Base-by-base conservation (phyloP, 2,329 filamentous ascomycete genomes). In the Calonectria leucothoes region DNA sequence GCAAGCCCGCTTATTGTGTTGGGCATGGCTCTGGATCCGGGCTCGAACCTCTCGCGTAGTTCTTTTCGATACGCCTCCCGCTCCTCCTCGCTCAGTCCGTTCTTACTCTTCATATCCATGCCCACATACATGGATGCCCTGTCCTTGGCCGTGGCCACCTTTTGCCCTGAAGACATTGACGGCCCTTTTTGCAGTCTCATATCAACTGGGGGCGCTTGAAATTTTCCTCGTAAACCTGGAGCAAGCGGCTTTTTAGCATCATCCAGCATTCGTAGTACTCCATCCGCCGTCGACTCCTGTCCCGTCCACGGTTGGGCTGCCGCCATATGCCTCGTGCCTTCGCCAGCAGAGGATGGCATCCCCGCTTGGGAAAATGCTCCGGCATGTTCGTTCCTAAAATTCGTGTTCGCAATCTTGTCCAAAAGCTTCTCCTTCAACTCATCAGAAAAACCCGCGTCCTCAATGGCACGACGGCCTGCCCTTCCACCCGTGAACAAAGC, bases 221-320 rank as follows among this genome's bases (percentile, higher is more conserved):
- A 83, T 29, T 86, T 87, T 2, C 88, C 87, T 42, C 90, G 85
- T 4, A 89, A 78, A 0, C 84, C 86, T 5, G 87, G 87, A 17
- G 82, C 84, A 63, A 97, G 86, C 0, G 93, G 94, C 80, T 95
- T 95, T 73, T 91, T 91, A 31, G 94, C 90, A 81, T 98, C 95
- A 70, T 94, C 90, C 14, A 97, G 84, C 94, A 98, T 98, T 37
- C 97, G 92, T 63, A 98, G 86, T 27, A 95, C 92, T 0, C 93
- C 89, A 82, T 98, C 95, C 78, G 93, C 91, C 1, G 93, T 85
- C 6, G 87, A 87, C 84, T 98, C 97, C 15, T 90, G 88, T 3
- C 96, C 97, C 0, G 90, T 92, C 97, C 97, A 99, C 1, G 93
- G 89, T 71, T 89, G 85, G 8, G 92, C 91, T 0, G 89, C 87